Evolutionary conservation across 768 basidiomycete species (phyloP).

Genomic region (Chalciporus chontae): DNA sequence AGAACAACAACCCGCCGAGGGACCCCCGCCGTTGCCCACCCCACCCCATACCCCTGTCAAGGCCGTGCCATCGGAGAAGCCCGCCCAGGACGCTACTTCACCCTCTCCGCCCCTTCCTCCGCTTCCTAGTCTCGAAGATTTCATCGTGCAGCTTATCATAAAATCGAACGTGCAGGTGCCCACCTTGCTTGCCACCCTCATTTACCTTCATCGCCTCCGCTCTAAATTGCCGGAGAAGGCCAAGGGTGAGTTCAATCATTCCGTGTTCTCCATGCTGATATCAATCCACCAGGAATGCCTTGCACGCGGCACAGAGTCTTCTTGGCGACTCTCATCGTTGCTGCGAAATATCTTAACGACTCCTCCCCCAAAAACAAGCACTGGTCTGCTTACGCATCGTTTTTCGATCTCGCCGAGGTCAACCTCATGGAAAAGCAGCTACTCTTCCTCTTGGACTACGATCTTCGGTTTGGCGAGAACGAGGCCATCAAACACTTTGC

Average conservation of each 20-base stretch:
- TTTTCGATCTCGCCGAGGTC: slow-evolving; percentile 78
- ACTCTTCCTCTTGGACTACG: slow-evolving; percentile 86
- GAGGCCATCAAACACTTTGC: slow-evolving; percentile 72
- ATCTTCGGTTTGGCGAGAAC: slow-evolving; percentile 83
- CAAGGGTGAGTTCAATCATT: slow-evolving; percentile 56
- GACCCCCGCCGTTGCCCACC: slow-evolving; percentile 45
- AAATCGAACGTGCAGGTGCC: slow-evolving; percentile 86
- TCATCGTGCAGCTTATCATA: slow-evolving; percentile 77
- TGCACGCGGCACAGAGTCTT: slow-evolving; percentile 96
- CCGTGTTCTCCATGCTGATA: slow-evolving; percentile 8
- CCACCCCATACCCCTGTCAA: slow-evolving; percentile 68
- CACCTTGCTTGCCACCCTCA: slow-evolving; percentile 84
- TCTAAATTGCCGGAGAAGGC: slow-evolving; percentile 76
- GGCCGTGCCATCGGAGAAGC: slow-evolving; percentile 34
- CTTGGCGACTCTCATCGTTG: slow-evolving; percentile 91
- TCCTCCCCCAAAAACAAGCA: slow-evolving; percentile 94
- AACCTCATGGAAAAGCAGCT: slow-evolving; percentile 98
- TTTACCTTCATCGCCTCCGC: slow-evolving; percentile 88
- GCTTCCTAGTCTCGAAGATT: slow-evolving; percentile 73
- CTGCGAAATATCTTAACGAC: slow-evolving; percentile 97
- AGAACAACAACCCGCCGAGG: slow-evolving; percentile 36
- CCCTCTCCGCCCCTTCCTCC: slow-evolving; percentile 21
- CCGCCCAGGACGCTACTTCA: slow-evolving; percentile 24
- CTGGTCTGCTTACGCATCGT: slow-evolving; percentile 77
- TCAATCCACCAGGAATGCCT: slow-evolving; percentile 52